These are phyloP conservation scores for Botrytis medusae DNA, from an alignment of 2,329 filamentous ascomycete genomes.

Conservation along the genomic window DNA sequence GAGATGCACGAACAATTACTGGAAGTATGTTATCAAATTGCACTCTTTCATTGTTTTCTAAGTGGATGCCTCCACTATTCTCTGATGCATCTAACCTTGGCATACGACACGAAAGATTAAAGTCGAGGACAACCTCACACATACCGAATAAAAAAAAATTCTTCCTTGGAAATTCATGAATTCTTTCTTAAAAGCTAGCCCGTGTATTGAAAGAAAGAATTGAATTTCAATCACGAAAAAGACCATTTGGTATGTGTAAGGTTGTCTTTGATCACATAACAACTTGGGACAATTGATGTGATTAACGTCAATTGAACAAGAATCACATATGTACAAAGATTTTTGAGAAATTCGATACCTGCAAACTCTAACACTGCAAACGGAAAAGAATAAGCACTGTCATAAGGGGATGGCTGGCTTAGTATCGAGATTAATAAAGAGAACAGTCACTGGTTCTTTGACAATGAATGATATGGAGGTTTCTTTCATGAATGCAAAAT, in stretches of 20 bases:
- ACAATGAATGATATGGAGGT: neutral
- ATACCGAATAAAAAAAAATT: no score
- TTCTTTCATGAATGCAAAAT: neutral
- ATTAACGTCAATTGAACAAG: neutral
- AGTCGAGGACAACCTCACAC: neutral
- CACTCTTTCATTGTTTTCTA: neutral
- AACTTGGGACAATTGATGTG: neutral
- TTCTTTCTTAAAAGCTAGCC: accelerated
- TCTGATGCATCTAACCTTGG: neutral
- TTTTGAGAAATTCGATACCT: neutral
- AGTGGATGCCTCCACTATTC: neutral
- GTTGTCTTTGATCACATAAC: neutral
- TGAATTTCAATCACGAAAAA: neutral
- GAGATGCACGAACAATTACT: neutral
- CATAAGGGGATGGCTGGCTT: neutral
- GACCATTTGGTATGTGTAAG: neutral
- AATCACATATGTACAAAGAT: neutral
- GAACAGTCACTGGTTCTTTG: neutral
- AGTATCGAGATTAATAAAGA: neutral
- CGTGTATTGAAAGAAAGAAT: accelerated
- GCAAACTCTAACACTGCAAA: neutral
- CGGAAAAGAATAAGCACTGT: neutral
- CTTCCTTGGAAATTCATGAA: neutral
- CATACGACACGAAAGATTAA: neutral
- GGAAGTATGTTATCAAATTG: neutral